These are phyloP conservation scores for Coccomyxa sp. DNA, from an alignment of 139 green algal genomes.

Conservation along the genomic window DNA sequence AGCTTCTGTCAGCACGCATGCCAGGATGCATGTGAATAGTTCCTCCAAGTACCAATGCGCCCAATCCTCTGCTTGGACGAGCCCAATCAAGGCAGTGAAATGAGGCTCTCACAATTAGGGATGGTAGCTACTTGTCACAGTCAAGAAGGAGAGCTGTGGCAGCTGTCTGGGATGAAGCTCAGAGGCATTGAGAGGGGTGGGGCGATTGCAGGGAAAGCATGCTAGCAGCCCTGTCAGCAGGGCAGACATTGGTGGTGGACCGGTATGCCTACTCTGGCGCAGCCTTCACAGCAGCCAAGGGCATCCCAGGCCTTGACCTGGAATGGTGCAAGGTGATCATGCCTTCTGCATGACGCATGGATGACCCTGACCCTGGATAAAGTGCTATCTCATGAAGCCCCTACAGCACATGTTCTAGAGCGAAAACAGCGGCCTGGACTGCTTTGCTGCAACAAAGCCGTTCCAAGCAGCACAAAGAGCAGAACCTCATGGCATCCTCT, in stretches of 20 bases:
- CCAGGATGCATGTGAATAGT: background rate
- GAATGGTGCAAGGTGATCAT: constrained; percentile 63
- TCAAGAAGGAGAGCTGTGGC: background rate
- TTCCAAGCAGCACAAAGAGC: too few relatives aligned
- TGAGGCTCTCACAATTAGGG: background rate
- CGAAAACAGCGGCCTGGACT: background rate
- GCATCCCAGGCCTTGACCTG: constrained; percentile 52
- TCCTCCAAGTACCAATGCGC: background rate
- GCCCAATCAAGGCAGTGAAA: too few relatives aligned
- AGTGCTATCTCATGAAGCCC: too few relatives aligned
- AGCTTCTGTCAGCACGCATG: background rate
- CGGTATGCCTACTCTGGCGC: constrained; percentile 90
- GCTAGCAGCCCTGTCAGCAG: constrained; percentile 54
- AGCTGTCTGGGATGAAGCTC: background rate
- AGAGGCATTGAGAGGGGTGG: background rate
- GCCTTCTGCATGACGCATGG: background rate
- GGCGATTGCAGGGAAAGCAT: constrained; percentile 39
- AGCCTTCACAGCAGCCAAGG: constrained; percentile 90
- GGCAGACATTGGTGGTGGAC: constrained; percentile 89
- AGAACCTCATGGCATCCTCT: too few relatives aligned
- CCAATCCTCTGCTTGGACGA: background rate
- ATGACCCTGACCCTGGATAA: background rate
- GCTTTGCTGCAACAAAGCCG: too few relatives aligned
- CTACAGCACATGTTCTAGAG: background rate
- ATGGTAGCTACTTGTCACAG: background rate